These are phyloP conservation scores for Sporothrix euskadiensis DNA, from an alignment of 2,329 filamentous ascomycete genomes.

Conservation along the genomic window DNA sequence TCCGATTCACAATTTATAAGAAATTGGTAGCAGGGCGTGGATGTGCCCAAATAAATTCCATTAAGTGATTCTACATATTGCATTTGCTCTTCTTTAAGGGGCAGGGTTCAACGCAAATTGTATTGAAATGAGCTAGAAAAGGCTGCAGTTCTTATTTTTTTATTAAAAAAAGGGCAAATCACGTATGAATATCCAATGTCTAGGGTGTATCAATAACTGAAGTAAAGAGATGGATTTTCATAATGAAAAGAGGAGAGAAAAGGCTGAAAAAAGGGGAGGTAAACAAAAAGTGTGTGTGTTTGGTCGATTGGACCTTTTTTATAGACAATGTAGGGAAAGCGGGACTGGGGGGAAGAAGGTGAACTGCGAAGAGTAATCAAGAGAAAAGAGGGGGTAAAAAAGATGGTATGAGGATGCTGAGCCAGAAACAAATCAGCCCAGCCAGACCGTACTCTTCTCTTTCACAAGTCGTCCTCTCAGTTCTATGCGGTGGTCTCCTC, in stretches of 20 bases:
- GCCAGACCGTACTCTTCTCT: background rate
- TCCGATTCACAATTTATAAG: no score
- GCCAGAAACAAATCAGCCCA: background rate
- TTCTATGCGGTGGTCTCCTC: conserved; percentile 27
- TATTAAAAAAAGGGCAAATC: no score
- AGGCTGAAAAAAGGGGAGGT: background rate
- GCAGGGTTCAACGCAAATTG: no score
- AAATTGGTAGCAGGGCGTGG: no score
- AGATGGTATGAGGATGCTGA: background rate
- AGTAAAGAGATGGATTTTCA: background rate
- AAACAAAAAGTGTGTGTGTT: background rate
- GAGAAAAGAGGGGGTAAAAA: background rate
- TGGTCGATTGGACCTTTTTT: conserved; percentile 18
- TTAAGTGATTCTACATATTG: no score
- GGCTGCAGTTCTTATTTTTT: no score
- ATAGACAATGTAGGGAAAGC: background rate
- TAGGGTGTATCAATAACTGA: no score
- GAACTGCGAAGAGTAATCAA: background rate
- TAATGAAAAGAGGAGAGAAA: background rate
- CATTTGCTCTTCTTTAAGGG: no score
- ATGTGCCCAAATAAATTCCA: no score
- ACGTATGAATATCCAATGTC: no score
- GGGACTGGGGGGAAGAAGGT: background rate
- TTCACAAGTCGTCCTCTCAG: background rate
- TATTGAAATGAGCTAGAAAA: no score